Base-by-base conservation (phyloP, 2,329 filamentous ascomycete genomes). In the Paraphoma sp. region DNA sequence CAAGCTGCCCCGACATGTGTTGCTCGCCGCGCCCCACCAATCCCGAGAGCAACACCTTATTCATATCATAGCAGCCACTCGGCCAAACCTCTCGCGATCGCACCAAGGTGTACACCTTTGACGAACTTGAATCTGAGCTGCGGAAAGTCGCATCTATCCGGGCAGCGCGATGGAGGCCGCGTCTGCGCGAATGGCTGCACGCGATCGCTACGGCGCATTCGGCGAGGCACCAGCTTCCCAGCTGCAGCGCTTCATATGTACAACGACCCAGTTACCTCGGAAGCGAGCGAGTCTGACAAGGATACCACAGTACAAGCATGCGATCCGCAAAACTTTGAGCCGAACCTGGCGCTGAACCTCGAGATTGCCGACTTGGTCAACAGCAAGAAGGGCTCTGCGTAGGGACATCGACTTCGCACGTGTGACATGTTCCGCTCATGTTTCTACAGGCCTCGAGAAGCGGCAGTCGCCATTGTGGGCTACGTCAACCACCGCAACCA, bases 331-430 rank as follows among this genome's bases (percentile, higher is more conserved):
- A 97, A 98, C 81, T 97, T 93, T 82, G 95, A 99, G 82, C 94
- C 95, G 61, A 98, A 99, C 75, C 89, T 99, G 53, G 95, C 93
- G 56, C 83, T 99, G 63, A 96, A 95, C 75, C 91, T 99, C 75
- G 95, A 99, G 84, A 96, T 99, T 71, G 84, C 93, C 70, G 95
- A 99, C 81, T 82, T 98, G 71, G 91, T 99, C 83, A 99, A 99
- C 80, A 89, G 89, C 72, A 99, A 98, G 83, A 98, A 98, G 82
- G 94, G 94, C 73, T 92, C 90, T 78, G 89, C 93, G 80, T 87
- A 81, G 76, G 84, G 41, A 60, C 42, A 42, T 38, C 18, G 28
- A 44, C 41, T 28, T n/a, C 11, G 40, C 40, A 16, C 3, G 14
- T 42, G 8, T 16, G 40, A 23, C 5, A 2, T 23, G 23, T 3